Conservation (phyloP, 192 early-diverging fungal genomes). For the Podila epigama region DNA sequence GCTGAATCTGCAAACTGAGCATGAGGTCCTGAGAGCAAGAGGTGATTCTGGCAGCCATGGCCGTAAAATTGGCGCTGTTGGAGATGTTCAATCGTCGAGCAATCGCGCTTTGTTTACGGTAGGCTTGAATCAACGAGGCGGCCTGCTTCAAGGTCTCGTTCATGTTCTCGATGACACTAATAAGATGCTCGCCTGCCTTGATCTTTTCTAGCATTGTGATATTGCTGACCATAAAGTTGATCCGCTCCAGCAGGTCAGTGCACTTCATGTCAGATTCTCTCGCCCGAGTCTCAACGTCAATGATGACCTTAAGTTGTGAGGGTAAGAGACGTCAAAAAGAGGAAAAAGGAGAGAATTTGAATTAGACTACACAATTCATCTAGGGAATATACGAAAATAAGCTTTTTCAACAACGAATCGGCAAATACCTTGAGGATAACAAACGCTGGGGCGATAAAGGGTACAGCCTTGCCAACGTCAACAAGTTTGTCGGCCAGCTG, state of each 20-base stretch:
- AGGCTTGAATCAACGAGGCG: conserved; percentile 53
- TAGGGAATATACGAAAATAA: background rate
- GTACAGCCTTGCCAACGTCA: conserved; percentile 52
- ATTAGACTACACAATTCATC: background rate
- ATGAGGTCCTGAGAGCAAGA: conserved; percentile 57
- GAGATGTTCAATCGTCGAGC: conserved; percentile 57
- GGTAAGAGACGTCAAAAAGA: background rate
- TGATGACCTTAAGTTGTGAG: conserved; percentile 46
- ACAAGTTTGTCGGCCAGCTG: conserved; percentile 52
- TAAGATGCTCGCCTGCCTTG: conserved; percentile 34
- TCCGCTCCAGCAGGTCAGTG: conserved; percentile 59
- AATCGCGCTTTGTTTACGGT: conserved; percentile 59
- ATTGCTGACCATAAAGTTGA: conserved; percentile 63
- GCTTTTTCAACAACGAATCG: background rate
- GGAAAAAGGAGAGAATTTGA: background rate
- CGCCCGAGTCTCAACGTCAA: conserved; percentile 57
- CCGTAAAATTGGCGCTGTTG: conserved; percentile 56
- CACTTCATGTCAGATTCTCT: conserved; percentile 61
- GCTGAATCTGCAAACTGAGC: conserved; percentile 63
- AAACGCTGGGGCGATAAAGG: conserved; percentile 62
- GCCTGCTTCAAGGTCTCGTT: conserved; percentile 51
- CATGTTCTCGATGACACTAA: conserved; percentile 51
- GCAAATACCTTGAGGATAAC: conserved; percentile 51
- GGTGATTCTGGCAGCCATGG: conserved; percentile 45
- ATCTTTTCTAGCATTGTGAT: conserved; percentile 55